Conservation (phyloP, 306 rosid species). For the Prunus mira region DNA sequence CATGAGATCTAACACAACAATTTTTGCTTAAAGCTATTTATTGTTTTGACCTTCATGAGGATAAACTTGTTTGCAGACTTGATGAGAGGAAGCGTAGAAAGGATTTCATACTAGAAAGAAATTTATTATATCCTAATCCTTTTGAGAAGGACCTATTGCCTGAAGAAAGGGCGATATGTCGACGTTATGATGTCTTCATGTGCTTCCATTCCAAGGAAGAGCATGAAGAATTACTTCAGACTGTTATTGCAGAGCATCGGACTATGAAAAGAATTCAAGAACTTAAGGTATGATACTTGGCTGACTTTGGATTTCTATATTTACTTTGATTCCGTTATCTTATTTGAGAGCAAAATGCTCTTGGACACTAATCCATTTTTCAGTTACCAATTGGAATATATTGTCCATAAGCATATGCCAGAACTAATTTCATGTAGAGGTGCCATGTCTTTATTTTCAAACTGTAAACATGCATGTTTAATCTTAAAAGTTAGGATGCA, state of each 20-base stretch:
- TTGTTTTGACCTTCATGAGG: background rate
- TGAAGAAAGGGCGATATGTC: constrained; percentile 77
- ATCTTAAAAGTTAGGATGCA: background rate
- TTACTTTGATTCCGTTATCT: background rate
- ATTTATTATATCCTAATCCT: constrained; percentile 64
- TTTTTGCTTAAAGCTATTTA: background rate
- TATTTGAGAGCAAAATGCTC: background rate
- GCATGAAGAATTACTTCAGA: constrained; percentile 66
- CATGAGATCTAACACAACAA: background rate
- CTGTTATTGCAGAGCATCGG: constrained; percentile 62
- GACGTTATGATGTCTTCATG: constrained; percentile 77
- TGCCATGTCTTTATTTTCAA: background rate
- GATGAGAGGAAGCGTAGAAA: constrained; percentile 93
- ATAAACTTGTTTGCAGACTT: constrained; percentile 54
- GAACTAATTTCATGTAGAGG: background rate
- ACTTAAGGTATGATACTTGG: constrained; percentile 64
- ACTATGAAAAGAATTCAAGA: constrained; percentile 69
- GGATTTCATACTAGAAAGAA: constrained; percentile 85
- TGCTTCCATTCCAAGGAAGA: constrained; percentile 86
- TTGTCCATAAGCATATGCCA: background rate
- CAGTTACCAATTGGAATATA: constrained; percentile 6
- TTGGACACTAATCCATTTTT: background rate
- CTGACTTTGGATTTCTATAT: background rate
- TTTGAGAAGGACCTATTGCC: constrained; percentile 71
- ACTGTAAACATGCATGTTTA: background rate